Evolutionary conservation across 2,329 filamentous ascomycete genomes (phyloP).

Genomic region (Trichophyton rubrum): DNA sequence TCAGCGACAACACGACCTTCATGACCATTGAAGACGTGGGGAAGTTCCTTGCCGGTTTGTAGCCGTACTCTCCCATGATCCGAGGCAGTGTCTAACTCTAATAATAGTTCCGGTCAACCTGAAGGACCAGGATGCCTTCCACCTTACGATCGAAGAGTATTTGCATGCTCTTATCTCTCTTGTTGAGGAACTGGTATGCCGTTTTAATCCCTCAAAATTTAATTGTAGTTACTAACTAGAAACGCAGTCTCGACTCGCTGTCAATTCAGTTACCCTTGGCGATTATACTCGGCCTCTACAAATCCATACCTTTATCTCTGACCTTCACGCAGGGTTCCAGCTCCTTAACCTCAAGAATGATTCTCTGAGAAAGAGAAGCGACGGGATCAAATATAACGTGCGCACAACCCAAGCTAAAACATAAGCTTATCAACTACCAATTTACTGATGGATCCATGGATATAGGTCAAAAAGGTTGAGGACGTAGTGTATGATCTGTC

Average conservation of each 20-base stretch:
- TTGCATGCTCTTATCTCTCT: slow-evolving; percentile 75
- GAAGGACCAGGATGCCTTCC: slow-evolving; percentile 80
- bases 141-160: slow-evolving; percentile 95
- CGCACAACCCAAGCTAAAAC: slow-evolving; percentile 13
- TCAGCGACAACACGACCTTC: slow-evolving; percentile 50
- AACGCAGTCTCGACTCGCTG: slow-evolving; percentile 60
- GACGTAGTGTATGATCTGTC: slow-evolving; percentile 95
- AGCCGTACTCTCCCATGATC: background rate
- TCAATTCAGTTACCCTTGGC: slow-evolving; percentile 86
- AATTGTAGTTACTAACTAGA: background rate
- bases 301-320: slow-evolving; percentile 88
- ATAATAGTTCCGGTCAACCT: slow-evolving; percentile 71
- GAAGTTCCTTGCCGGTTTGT: slow-evolving; percentile 56
- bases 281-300: slow-evolving; percentile 75
- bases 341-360: slow-evolving; percentile 97
- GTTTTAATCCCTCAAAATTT: background rate
- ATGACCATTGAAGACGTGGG: slow-evolving; percentile 83
- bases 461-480: slow-evolving; percentile 83
- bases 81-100: slow-evolving; percentile 1
- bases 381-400: slow-evolving; percentile 84
- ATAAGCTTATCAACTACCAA: background rate
- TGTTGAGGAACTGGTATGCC: slow-evolving; percentile 65
- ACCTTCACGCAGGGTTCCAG: slow-evolving; percentile 91
- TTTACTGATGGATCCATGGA: background rate
- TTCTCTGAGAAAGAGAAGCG: slow-evolving; percentile 69